phyloP scores from a whole-genome alignment of 2,329 filamentous ascomycete species.

The Aspergillus brunneoviolaceus region DNA sequence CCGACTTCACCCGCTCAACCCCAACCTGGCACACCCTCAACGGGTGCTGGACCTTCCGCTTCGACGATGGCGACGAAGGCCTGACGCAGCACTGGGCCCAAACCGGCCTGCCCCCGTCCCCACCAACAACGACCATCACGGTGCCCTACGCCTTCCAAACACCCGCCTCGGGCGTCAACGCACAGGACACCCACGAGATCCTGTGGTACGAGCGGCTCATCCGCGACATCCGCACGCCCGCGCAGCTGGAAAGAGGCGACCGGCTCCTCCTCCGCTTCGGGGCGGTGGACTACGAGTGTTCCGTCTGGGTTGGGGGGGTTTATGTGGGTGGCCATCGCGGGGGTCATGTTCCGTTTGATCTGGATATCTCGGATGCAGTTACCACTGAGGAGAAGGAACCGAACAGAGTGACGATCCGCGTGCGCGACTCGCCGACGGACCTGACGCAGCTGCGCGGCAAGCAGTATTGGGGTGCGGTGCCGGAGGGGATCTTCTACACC shows the following conservation, averaged over 20 bases:
- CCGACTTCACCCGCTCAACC: conserved; percentile 59
- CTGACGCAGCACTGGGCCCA: conserved; percentile 55
- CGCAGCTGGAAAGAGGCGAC: conserved; percentile 44
- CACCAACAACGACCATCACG: conserved; percentile 53
- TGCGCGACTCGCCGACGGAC: conserved; percentile 64
- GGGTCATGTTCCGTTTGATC: conserved; percentile 62
- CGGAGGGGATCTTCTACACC: conserved; percentile 64
- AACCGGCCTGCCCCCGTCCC: conserved; percentile 49
- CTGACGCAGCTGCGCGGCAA: conserved; percentile 66
- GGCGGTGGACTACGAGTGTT: conserved; percentile 52
- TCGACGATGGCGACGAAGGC: conserved; percentile 64
- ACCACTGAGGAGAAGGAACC: conserved; percentile 24
- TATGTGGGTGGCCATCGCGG: conserved; percentile 55
- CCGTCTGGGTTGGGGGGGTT: conserved; percentile 57
- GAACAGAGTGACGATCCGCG: conserved; percentile 53
- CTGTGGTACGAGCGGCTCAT: conserved; percentile 64
- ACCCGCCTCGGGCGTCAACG: conserved; percentile 61
- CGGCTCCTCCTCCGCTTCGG: conserved; percentile 48
- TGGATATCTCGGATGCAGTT: conserved; percentile 54
- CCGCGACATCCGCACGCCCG: conserved; percentile 49
- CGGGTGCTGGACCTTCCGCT: conserved; percentile 63
- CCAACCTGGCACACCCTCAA: conserved; percentile 63
- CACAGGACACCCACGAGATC: conserved; percentile 64
- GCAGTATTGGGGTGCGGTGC: conserved; percentile 61
- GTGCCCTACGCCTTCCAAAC: conserved; percentile 68